Percentiles rank a stretch among this genome's conserved stretches.
These are phyloP conservation scores for Leonotis leonurus DNA, from an alignment of 257 asterid species.

Conservation along the genomic window DNA sequence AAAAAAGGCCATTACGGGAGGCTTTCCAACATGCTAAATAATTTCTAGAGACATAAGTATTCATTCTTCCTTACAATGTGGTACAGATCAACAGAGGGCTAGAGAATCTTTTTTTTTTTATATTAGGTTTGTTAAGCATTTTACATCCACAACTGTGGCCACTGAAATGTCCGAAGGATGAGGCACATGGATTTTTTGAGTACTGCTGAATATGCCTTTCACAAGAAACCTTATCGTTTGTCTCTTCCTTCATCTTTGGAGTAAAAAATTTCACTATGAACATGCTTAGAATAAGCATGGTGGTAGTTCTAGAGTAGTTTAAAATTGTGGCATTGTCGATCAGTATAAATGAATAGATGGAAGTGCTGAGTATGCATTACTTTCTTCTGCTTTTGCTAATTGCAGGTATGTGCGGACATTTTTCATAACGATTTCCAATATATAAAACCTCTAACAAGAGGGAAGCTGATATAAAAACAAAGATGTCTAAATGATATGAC, in stretches of 20 bases:
- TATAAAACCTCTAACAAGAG: not conserved
- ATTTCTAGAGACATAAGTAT: not conserved
- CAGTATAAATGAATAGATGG: not conserved
- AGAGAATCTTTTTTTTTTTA: not conserved
- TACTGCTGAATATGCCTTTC: not conserved
- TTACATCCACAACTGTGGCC: not conserved
- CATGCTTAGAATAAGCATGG: not conserved
- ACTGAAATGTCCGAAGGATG: not conserved
- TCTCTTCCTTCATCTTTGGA: not conserved
- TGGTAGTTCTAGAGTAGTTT: not conserved
- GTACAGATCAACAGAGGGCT: not conserved
- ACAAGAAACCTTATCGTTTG: not conserved
- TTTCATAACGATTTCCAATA: not conserved
- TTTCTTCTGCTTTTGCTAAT: not conserved
- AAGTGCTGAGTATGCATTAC: not conserved
- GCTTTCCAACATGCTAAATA: not conserved
- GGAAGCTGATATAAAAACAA: conserved; percentile 3
- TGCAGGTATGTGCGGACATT: not conserved
- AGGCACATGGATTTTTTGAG: conserved; percentile 1
- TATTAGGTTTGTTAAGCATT: not conserved
- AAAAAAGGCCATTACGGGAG: not conserved
- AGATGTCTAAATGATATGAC: not conserved
- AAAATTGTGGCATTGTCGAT: conserved; percentile 1
- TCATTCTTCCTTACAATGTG: not conserved
- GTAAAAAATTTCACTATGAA: not conserved